Evolutionary conservation across 1,139 yeast genomes (phyloP).

Genomic region (Kurtzmaniella quercitrusa): DNA sequence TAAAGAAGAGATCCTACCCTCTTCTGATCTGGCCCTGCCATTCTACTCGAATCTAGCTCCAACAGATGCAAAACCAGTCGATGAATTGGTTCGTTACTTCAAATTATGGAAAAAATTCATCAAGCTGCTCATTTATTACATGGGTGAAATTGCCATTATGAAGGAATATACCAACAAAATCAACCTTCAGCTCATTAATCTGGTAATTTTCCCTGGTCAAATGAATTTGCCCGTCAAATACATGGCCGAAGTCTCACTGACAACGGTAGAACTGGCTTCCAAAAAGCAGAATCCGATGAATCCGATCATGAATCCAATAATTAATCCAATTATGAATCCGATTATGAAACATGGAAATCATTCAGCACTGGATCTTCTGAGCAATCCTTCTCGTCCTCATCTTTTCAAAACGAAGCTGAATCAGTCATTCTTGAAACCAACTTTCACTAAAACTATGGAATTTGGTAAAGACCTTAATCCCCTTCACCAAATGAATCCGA

Average conservation of each 20-base stretch:
- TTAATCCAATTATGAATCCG: not conserved
- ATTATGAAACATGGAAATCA: conserved; percentile 3
- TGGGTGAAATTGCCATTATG: conserved; percentile 58
- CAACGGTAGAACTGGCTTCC: conserved; percentile 14
- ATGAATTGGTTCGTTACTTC: conserved; percentile 52
- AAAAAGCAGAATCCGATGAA: conserved; percentile 1
- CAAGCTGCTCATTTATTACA: conserved; percentile 57
- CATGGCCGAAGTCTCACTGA: conserved; percentile 11
- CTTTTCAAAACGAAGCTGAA: conserved; percentile 34
- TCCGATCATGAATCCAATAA: not conserved
- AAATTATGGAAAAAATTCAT: conserved; percentile 69
- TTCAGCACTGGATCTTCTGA: conserved; percentile 5
- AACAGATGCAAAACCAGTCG: conserved; percentile 44
- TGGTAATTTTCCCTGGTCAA: conserved; percentile 55
- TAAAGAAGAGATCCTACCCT: conserved; percentile 34
- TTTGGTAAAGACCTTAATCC: not conserved
- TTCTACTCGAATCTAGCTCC: conserved; percentile 38
- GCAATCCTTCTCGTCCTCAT: conserved; percentile 20
- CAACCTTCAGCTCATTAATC: conserved; percentile 56
- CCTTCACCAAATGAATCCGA: not conserved
- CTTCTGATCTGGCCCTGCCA: conserved; percentile 35
- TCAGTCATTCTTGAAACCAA: conserved; percentile 16
- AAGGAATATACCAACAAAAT: conserved; percentile 68
- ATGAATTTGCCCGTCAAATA: conserved; percentile 29
- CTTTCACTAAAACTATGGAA: not conserved